Evolutionary conservation across 495 filamentous ascomycete species (phyloP).

Genomic region (Aspergillus affinis): DNA sequence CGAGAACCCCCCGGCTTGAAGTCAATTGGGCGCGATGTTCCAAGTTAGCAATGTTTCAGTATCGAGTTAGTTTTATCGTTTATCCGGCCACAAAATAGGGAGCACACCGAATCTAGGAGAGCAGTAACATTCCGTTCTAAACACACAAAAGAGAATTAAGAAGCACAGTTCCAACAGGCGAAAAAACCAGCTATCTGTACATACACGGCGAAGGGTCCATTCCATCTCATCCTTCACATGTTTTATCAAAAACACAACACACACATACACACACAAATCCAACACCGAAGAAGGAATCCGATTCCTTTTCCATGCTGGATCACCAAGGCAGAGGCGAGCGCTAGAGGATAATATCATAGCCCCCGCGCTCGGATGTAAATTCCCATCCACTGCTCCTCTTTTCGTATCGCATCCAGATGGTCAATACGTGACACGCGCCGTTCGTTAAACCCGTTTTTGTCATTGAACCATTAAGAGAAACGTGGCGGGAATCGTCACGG

Average conservation of each 20-base stretch:
- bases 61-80: no score
- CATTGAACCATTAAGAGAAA: constrained; percentile 19
- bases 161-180: constrained; percentile 43
- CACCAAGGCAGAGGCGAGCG: not conserved
- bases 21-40: no score
- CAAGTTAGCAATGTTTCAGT: no score
- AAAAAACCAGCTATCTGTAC: constrained; percentile 53
- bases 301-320: constrained; percentile 5
- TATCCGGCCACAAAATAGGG: not conserved
- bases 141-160: constrained; percentile 34
- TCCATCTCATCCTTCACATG: constrained; percentile 11
- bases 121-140: constrained; percentile 30
- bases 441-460: constrained; percentile 7
- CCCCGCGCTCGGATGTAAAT: constrained; percentile 1
- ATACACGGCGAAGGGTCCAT: constrained; percentile 35
- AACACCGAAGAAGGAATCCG: constrained; percentile 6
- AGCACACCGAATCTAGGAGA: constrained; percentile 15
- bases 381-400: constrained; percentile 7
- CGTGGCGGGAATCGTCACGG: constrained; percentile 12
- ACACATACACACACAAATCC: constrained; percentile 11
- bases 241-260: constrained; percentile 7
- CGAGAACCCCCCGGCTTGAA: not conserved
- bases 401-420: constrained; percentile 11
- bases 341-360: constrained; percentile 3
- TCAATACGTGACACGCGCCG: constrained; percentile 7